Evolutionary conservation across 495 filamentous ascomycete species (phyloP), one percentile per base, ranked within the genome.

Genomic region (Hypoxylon rickii): DNA sequence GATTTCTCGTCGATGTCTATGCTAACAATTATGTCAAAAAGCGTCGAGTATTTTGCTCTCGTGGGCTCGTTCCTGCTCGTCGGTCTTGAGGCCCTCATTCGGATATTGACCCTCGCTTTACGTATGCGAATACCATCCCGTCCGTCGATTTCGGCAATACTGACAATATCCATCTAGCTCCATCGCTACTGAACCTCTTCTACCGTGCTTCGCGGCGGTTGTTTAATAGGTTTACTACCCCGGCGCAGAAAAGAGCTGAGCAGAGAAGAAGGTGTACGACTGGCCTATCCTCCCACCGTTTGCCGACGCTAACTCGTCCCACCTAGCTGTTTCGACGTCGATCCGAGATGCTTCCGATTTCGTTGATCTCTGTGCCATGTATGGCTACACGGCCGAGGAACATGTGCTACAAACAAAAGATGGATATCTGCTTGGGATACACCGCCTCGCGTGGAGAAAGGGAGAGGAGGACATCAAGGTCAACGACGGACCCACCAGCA

Each of bases 361-460:
- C 61, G 85, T 89, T 19, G 95, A 97, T 63, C 80, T 98, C 7
- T 97, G 95, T 69, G 83, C 86, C 21, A 74, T 95, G 18, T 96
- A 86, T 66, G 91, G 89, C 20, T 98, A 96, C 68, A 86, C 89
- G 63, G 87, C 93, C 8, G 94, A 98, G 67, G 94, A 98, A 70
- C 94, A 98, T 70, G 85, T 98, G 21, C 87, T 96, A 17, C 93
- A 96, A 73, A 98, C 94, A 1, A 79, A 81, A 38, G 94, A 98
- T 77, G 94, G 94, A 3, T 98, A 96, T 70, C 78, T 98, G 16
- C 84, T 98, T 5, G 92, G 92, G 8, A 70, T 98, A 51, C 94
- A 98, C 73, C 83, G 94, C 12, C 70, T 98, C 24, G 86, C 88
- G 7, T 94, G 88, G 79, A 79, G 82, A 43, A 87, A 85, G 49